phyloP scores from a whole-genome alignment of 176 grass and related monocot genomes.

The Eragrostis nindensis region DNA sequence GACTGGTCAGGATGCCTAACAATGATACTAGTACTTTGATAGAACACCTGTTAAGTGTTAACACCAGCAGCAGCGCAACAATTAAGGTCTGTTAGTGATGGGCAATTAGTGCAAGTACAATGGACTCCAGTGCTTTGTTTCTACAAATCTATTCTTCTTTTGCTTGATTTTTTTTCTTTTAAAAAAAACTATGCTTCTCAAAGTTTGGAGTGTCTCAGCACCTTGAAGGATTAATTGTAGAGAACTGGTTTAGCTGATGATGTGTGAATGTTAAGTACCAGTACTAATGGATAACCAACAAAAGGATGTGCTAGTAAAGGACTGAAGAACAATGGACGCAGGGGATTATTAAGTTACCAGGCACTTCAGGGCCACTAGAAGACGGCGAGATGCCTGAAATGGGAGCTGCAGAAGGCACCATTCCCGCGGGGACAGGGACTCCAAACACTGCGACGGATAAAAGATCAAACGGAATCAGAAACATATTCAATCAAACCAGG shows the following conservation, averaged over 20 bases:
- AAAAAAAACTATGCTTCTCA: too few species aligned
- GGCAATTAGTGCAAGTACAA: background rate
- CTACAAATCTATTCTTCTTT: too few species aligned
- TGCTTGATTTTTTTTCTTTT: too few species aligned
- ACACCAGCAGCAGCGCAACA: background rate
- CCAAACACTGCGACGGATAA: slow-evolving; percentile 54
- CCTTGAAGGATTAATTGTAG: background rate
- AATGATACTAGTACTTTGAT: background rate
- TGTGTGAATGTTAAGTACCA: background rate
- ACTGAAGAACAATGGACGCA: background rate
- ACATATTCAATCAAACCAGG: background rate
- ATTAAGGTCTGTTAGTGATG: background rate
- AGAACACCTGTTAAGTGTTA: background rate
- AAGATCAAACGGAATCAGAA: background rate
- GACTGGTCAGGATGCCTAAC: background rate
- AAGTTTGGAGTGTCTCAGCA: too few species aligned
- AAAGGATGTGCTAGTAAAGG: background rate
- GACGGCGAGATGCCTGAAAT: slow-evolving; percentile 37
- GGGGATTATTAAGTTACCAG: slow-evolving; percentile 32
- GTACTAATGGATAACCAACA: background rate
- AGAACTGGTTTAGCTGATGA: background rate
- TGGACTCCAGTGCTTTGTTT: too few species aligned
- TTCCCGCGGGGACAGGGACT: slow-evolving; percentile 48
- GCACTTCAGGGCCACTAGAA: slow-evolving; percentile 43
- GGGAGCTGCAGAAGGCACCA: slow-evolving; percentile 57